Conservation (phyloP, 2,329 filamentous ascomycete species). For the Hymenoscyphus fraxineus region DNA sequence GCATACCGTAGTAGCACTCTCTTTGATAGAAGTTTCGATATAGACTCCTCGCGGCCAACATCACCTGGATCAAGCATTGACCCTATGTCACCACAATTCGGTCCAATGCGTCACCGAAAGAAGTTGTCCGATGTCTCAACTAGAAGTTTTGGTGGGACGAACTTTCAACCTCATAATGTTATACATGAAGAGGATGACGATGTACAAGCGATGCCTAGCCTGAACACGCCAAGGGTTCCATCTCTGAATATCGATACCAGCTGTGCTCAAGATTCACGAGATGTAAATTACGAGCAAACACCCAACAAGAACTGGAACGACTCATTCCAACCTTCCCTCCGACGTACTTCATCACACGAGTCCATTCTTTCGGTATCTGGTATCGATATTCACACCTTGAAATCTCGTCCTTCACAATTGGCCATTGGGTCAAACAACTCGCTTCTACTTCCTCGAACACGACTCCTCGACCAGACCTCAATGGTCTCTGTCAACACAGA, state of each 20-base stretch:
- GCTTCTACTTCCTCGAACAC: constrained; percentile 45
- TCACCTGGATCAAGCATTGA: constrained; percentile 76
- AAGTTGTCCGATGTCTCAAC: constrained; percentile 52
- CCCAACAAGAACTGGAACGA: constrained; percentile 20
- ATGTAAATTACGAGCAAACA: constrained; percentile 17
- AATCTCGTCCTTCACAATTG: constrained; percentile 71
- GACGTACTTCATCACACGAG: constrained; percentile 73
- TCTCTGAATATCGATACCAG: constrained; percentile 26
- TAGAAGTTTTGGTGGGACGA: constrained; percentile 41
- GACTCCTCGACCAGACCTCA: constrained; percentile 42
- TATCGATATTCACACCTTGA: constrained; percentile 84
- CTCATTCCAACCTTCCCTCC: constrained; percentile 47
- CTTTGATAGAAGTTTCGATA: constrained; percentile 65
- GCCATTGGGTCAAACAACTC: constrained; percentile 47
- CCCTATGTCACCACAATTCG: constrained; percentile 62
- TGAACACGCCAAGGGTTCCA: constrained; percentile 22
- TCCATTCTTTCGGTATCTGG: constrained; percentile 83
- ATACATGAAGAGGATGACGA: constrained; percentile 37
- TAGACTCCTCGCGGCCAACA: constrained; percentile 69
- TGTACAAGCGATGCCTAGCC: constrained; percentile 28
- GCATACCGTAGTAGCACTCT: constrained; percentile 67
- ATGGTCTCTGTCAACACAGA: constrained; percentile 50
- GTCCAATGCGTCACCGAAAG: constrained; percentile 51
- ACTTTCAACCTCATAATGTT: constrained; percentile 36
- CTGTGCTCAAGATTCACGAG: constrained; percentile 23